Conservation (phyloP, 2,329 filamentous ascomycete genomes). For the Aspergillus novoparasiticus region DNA sequence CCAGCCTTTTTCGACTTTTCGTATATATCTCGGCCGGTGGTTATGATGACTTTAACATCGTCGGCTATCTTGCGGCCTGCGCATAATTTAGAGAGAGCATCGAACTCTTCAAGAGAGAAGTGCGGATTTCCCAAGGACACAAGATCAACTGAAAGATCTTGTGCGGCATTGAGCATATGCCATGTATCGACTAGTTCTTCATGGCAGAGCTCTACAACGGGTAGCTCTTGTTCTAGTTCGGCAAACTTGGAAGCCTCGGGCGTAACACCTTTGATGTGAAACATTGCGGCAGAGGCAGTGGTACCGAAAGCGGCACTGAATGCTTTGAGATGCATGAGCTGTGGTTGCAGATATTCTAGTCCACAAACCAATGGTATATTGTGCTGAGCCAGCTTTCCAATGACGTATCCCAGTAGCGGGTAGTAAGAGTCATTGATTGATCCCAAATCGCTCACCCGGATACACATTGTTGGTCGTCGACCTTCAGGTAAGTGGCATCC, state of each 20-base stretch:
- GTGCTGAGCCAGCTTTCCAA: slow-evolving; percentile 34
- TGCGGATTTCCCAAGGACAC: slow-evolving; percentile 52
- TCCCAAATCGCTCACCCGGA: background rate
- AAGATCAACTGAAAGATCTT: slow-evolving; percentile 32
- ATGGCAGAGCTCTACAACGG: background rate
- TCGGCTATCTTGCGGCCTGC: slow-evolving; percentile 25
- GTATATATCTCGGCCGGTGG: slow-evolving; percentile 24
- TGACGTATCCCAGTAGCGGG: slow-evolving; percentile 43
- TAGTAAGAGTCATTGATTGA: slow-evolving; percentile 40
- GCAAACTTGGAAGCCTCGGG: slow-evolving; percentile 35
- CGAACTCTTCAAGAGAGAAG: slow-evolving; percentile 45
- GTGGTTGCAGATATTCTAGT: slow-evolving; percentile 27
- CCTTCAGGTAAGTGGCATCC: slow-evolving; percentile 31
- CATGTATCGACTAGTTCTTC: slow-evolving; percentile 17
- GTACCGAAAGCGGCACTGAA: slow-evolving; percentile 52
- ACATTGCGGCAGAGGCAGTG: slow-evolving; percentile 47
- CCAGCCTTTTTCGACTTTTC: slow-evolving; percentile 30
- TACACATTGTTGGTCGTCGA: slow-evolving; percentile 18
- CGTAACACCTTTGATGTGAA: slow-evolving; percentile 46
- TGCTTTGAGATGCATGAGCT: slow-evolving; percentile 42
- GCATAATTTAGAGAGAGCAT: slow-evolving; percentile 34
- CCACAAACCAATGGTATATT: slow-evolving; percentile 42
- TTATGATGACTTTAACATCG: slow-evolving; percentile 20
- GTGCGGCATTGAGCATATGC: slow-evolving; percentile 24
- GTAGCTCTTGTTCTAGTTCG: slow-evolving; percentile 10